Base-by-base conservation (phyloP, 495 filamentous ascomycete species). In the Ramalina intermedia region DNA sequence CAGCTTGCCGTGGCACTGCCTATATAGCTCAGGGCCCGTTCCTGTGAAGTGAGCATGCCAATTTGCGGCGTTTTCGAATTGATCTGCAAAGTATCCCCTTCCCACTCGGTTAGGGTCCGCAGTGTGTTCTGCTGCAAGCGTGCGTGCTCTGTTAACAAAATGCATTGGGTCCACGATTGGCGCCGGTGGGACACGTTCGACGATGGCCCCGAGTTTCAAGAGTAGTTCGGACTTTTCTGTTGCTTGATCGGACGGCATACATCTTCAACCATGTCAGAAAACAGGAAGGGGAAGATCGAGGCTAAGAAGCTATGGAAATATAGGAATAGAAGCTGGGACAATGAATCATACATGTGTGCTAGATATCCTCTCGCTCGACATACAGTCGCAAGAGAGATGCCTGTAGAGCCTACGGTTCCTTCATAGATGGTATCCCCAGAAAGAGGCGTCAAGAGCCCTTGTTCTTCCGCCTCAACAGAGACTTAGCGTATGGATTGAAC, bases 341-440 rank as follows among this genome's bases (percentile, higher is more conserved):
- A 29, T 42, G 12, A 38, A 50, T 60, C 68, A 41, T 67, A 83
- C 77, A 99, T 99, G 63, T 96, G 83, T 6, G 88, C 87, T 37
- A 82, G 71, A 63, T 96, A 96, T 16, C 93, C 93, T 55, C 80
- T 77, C 17, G 91, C 90, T 53, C 88, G 74, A 36, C 85, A 87
- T 41, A 99, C 72, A 2, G 84, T 82, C 3, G 93, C 93, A 18
- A 99, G 71, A 4, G 91, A 96, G 52, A 98, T 95, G 5, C 90
- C 89, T 0, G 87, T 94, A 47, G 82, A 88, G 47, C 91, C 91
- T 12, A 94, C 90, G 6, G 93, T 99, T 42, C 93, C 91, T 68
- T 99, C 91, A 66, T 96, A 99, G 57, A 99, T 84, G 18, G 81
- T 87, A 59, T 96, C 93, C 48, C 89, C 90, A 20, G 82, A 79